Percentiles rank a stretch among this genome's conserved stretches.
Conservation (phyloP, 73 alveolate genomes). For the Durusdinium trenchii region DNA sequence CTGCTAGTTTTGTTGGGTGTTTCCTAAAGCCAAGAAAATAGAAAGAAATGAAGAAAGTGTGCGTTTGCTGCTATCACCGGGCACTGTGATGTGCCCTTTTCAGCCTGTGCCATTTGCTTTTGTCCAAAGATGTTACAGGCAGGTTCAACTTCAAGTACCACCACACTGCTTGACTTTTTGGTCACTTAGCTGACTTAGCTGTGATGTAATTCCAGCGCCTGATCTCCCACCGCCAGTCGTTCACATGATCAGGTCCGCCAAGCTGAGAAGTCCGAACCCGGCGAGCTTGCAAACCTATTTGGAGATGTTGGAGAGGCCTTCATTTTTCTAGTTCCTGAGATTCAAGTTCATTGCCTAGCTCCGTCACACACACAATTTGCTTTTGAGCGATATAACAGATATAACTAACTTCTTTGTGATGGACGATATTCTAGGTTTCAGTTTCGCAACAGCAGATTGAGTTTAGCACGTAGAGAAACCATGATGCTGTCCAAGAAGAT, state of each 20-base stretch:
- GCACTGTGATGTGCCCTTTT: neutral
- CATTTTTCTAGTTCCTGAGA: neutral
- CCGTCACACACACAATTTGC: too few relatives aligned
- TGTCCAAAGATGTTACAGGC: neutral
- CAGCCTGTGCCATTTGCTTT: neutral
- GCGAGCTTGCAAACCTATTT: slow-evolving; percentile 53
- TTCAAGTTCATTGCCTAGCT: too few relatives aligned
- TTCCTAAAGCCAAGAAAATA: too few relatives aligned
- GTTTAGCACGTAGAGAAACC: neutral
- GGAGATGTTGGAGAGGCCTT: slow-evolving; percentile 70
- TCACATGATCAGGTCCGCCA: slow-evolving; percentile 31
- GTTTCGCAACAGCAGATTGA: too few relatives aligned
- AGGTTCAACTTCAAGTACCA: neutral
- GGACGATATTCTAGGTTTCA: too few relatives aligned
- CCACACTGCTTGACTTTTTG: slow-evolving; percentile 49
- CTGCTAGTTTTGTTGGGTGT: too few relatives aligned
- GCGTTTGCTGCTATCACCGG: too few relatives aligned
- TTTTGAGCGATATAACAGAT: too few relatives aligned
- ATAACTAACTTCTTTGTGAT: neutral
- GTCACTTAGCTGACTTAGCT: neutral
- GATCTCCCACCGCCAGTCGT: neutral
- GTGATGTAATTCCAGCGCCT: neutral
- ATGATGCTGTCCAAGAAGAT: neutral
- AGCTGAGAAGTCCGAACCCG: slow-evolving; percentile 42
- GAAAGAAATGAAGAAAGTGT: too few relatives aligned